Evolutionary conservation across 176 grass and related monocot genomes (phyloP).

Genomic region (Triticum dicoccoides): DNA sequence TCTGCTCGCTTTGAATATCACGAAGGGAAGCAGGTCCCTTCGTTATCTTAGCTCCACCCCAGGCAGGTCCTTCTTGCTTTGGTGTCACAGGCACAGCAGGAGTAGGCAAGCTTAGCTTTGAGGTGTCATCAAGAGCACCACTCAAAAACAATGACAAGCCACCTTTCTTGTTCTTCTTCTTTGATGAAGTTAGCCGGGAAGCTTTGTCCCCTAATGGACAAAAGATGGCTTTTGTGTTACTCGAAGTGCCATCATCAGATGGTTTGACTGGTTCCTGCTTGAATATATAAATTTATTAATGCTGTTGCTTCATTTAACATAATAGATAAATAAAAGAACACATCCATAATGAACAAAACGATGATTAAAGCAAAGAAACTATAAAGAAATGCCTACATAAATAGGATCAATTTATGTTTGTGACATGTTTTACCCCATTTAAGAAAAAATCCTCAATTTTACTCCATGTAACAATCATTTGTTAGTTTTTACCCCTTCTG

Average conservation of each 20-base stretch:
- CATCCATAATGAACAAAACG: conserved; percentile 9
- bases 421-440: too few relatives aligned
- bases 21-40: conserved; percentile 73
- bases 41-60: conserved; percentile 80
- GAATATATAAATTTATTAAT: conserved; percentile 34
- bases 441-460: too few relatives aligned
- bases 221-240: conserved; percentile 36
- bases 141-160: conserved; percentile 90
- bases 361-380: not conserved
- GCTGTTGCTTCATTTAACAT: not conserved
- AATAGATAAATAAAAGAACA: not conserved
- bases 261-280: conserved; percentile 57
- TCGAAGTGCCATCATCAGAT: conserved; percentile 36
- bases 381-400: conserved; percentile 5
- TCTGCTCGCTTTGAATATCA: conserved; percentile 96
- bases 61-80: conserved; percentile 84
- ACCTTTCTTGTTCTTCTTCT: conserved; percentile 96
- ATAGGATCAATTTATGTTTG: not conserved
- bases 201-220: conserved; percentile 47
- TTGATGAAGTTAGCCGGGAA: conserved; percentile 47
- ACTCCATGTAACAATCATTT: too few relatives aligned
- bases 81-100: conserved; percentile 37
- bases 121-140: conserved; percentile 91
- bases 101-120: conserved; percentile 50
- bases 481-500: too few relatives aligned